These are phyloP conservation scores for Kockiozyma suomiensis DNA, from an alignment of 805 yeast genomes.

Conservation along the genomic window DNA sequence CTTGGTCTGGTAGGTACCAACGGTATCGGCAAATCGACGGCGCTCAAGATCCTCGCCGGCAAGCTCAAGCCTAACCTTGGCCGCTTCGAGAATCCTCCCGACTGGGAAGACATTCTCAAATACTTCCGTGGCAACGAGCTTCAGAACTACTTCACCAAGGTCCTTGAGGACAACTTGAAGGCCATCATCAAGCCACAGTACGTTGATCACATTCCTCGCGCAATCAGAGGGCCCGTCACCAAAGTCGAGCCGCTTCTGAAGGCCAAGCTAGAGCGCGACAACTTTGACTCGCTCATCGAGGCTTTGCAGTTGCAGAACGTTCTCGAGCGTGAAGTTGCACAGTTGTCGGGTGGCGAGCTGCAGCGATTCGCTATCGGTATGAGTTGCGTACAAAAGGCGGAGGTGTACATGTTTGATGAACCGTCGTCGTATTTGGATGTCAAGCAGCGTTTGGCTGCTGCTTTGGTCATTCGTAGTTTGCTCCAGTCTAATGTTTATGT, in stretches of 20 bases:
- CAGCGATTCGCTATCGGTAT: constrained; percentile 98
- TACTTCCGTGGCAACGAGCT: constrained; percentile 96
- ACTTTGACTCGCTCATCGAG: constrained; percentile 62
- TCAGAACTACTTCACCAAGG: constrained; percentile 92
- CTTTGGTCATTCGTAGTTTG: constrained; percentile 86
- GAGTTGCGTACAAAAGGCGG: constrained; percentile 93
- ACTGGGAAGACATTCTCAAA: constrained; percentile 90
- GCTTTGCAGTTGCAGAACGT: constrained; percentile 76
- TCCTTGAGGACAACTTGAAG: constrained; percentile 89
- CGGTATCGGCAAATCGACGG: constrained; percentile 99
- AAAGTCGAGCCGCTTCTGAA: constrained; percentile 84
- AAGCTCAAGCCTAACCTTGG: constrained; percentile 97
- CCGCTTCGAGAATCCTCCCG: constrained; percentile 91
- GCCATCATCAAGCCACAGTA: constrained; percentile 99
- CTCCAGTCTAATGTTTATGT: constrained; percentile 72
- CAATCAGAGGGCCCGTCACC: constrained; percentile 84
- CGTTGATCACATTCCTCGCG: constrained; percentile 96
- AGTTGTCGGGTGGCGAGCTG: constrained; percentile 96
- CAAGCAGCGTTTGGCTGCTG: constrained; percentile 98
- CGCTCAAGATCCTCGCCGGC: constrained; percentile 94
- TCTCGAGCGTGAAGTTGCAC: constrained; percentile 81
- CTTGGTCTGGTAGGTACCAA: constrained; percentile 97
- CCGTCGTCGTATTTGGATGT: constrained; percentile 98
- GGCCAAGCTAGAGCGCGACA: constrained; percentile 73
- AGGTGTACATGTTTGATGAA: constrained; percentile 98